These are phyloP conservation scores for Pythium chondricola DNA, from an alignment of 352 stramenopile species.

Conservation along the genomic window DNA sequence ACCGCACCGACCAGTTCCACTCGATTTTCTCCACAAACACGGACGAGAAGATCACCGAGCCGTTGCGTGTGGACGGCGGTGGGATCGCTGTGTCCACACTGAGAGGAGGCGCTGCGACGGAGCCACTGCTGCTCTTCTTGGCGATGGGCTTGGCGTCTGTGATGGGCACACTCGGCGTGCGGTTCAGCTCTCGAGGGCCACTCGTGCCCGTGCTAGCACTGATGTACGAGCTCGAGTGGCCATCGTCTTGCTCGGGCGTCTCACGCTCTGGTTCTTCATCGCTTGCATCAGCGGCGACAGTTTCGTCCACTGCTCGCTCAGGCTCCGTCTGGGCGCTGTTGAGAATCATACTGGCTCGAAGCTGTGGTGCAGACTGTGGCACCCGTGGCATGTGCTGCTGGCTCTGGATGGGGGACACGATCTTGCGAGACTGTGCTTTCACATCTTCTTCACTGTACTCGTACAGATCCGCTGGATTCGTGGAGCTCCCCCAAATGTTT, in stretches of 20 bases:
- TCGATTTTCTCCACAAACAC: conserved; percentile 43
- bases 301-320: conserved; percentile 7
- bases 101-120: not conserved
- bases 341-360: conserved; percentile 13
- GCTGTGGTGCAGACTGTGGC: conserved; percentile 22
- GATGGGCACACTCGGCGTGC: conserved; percentile 6
- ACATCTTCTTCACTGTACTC: conserved; percentile 22
- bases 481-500: conserved; percentile 50
- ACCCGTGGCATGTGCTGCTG: conserved; percentile 6
- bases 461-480: conserved; percentile 14
- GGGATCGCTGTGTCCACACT: conserved; percentile 31
- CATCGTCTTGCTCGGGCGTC: not conserved
- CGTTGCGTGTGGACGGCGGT: conserved; percentile 30
- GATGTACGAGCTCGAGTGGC: conserved; percentile 5
- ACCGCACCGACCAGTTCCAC: conserved; percentile 69
- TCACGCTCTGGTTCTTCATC: not conserved
- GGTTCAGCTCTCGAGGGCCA: conserved; percentile 5
- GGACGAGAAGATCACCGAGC: conserved; percentile 69
- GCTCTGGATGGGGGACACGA: conserved; percentile 25
- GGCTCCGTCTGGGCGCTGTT: conserved; percentile 6
- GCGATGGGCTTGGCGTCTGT: not conserved
- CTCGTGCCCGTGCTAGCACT: too few relatives aligned
- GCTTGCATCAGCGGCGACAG: not conserved
- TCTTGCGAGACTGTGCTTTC: conserved; percentile 8
- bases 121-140: not conserved